These are phyloP conservation scores for Pontederia paniculata DNA, from an alignment of 176 grass and related monocot genomes.

Conservation along the genomic window DNA sequence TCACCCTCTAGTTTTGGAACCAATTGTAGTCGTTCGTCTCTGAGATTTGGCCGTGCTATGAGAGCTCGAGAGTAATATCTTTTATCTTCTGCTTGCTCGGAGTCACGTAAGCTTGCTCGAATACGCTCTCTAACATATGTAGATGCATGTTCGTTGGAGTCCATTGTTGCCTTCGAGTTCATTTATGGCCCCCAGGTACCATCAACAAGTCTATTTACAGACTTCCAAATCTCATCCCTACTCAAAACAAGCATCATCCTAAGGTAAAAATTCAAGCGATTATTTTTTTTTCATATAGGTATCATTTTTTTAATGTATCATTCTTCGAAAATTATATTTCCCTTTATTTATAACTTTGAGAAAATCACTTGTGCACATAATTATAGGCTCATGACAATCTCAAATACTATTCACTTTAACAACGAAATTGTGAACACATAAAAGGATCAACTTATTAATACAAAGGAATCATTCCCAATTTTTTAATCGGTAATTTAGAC, in stretches of 20 bases:
- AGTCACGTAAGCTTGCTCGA: constrained; percentile 74
- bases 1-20: constrained; percentile 78
- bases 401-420: too few species aligned
- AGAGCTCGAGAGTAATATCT: constrained; percentile 63
- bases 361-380: too few species aligned
- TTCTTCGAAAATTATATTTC: too few species aligned
- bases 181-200: too few species aligned
- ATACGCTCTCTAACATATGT: constrained; percentile 79
- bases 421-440: too few species aligned
- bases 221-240: constrained; percentile 76
- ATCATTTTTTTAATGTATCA: constrained; percentile 2
- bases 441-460: too few species aligned
- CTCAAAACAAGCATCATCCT: too few species aligned
- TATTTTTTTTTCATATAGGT: not conserved
- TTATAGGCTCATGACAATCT: too few species aligned
- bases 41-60: constrained; percentile 79
- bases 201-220: too few species aligned
- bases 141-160: constrained; percentile 79
- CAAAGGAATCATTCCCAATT: too few species aligned
- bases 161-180: constrained; percentile 76
- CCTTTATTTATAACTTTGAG: too few species aligned
- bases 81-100: constrained; percentile 95
- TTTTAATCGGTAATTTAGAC: too few species aligned
- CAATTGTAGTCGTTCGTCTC: constrained; percentile 93
- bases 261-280: constrained; percentile 7